Base-by-base conservation (phyloP, 352 stramenopile species). In the Plasmopara muralis region DNA sequence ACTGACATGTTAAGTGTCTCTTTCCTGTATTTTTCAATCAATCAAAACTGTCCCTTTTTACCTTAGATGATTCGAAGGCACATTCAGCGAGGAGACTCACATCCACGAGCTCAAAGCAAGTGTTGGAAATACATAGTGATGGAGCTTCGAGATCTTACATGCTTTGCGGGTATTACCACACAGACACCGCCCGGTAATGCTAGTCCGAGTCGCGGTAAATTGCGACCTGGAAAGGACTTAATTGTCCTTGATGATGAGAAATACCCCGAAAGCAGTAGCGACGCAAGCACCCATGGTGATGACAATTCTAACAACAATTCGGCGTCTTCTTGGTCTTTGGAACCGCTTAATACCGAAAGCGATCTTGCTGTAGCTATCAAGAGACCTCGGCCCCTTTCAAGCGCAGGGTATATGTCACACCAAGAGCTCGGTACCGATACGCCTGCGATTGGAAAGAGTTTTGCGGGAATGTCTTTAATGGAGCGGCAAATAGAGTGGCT, bases 81-180 rank as follows among this genome's bases (percentile, higher is more conserved):
- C 43, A 78, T 92, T 39, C 74, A 89, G 34, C 77, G 82, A 2
- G 78, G 82, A 30, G 77, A 87, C 20, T 76, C 85, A 13, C 81
- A 89, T 42, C 64, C 78, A 18, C 60, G 70, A 31, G 64, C 60
- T 29, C 77, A 85, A 47, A 57, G 71, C 60, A 88, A 87, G 51
- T 92, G 82, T 55, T 92, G 78, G 82, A 83, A 78, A 20, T 70
- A 92, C 44, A 87, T 89, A 29, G 76, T 89, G 31, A 57, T 87
- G 35, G 81, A 92, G 50, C 59, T 92, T 1, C 69, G 73, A 30
- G 81, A 89, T 39, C 62, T 88, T n/a, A 65, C 78, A 12, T 74
- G 65, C 29, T 76, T 79, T 51, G 44, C 60, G 2, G 57, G 44
- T 2, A 30, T 69, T 6, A 31, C 55, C 33, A 47, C 35, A 12